phyloP scores from a whole-genome alignment of 1,284 basidiomycete species.

The Uromyces viciae-fabae region DNA sequence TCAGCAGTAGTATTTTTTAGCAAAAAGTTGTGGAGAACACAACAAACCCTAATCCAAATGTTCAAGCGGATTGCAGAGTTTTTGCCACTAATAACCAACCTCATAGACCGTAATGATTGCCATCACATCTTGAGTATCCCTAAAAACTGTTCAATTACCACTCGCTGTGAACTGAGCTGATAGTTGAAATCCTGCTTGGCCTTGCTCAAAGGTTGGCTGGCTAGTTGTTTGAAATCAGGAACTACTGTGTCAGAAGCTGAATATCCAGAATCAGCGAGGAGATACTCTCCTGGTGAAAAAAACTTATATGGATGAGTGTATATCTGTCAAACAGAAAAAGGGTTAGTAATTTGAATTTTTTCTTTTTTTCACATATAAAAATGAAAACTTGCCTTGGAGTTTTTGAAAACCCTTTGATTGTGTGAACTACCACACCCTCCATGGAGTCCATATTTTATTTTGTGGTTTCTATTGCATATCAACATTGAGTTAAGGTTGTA shows the following conservation, averaged over 20 bases:
- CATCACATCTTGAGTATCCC: slow-evolving; percentile 16
- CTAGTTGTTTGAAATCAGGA: background rate
- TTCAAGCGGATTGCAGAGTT: background rate
- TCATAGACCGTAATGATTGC: background rate
- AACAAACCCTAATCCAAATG: background rate
- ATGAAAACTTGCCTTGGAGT: background rate
- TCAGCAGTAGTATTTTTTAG: too few species aligned
- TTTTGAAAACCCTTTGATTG: background rate
- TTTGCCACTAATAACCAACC: background rate
- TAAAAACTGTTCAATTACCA: slow-evolving; percentile 10
- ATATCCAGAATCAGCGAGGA: slow-evolving; percentile 20
- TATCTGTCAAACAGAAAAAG: background rate
- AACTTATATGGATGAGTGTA: background rate
- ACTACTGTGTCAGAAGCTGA: background rate
- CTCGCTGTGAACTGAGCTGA: background rate
- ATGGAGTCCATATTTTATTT: background rate
- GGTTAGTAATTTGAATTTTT: too few species aligned
- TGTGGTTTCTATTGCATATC: background rate
- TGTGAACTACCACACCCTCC: slow-evolving; percentile 22
- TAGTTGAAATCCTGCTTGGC: slow-evolving; percentile 10
- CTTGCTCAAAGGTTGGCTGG: background rate
- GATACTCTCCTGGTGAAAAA: background rate
- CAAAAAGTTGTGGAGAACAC: background rate
- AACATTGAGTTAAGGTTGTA: background rate
- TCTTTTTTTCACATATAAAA: background rate